A percentile compares a stretch with the other conserved stretches of the same genome.
Conservation (phyloP, 192 early-diverging fungal genomes). For the Gorgonomyces haynaldii region DNA sequence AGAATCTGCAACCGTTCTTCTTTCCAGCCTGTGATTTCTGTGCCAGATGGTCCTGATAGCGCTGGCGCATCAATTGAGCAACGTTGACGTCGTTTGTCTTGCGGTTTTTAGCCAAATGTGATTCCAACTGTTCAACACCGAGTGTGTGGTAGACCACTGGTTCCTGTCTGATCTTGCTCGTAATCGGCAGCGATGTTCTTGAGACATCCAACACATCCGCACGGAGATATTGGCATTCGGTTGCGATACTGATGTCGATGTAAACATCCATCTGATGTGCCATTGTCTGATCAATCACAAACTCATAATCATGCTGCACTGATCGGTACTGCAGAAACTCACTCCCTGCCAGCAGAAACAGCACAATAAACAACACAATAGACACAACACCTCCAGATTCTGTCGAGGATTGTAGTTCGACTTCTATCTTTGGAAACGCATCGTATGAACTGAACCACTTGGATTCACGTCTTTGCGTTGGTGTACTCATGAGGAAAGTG, state of each 20-base stretch:
- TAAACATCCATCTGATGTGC: conserved; percentile 66
- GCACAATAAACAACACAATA: background rate
- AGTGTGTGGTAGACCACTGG: conserved; percentile 2
- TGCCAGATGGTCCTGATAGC: no score
- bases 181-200: conserved; percentile 44
- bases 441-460: no score
- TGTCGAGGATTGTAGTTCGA: background rate
- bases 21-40: no score
- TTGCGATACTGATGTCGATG: conserved; percentile 76
- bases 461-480: no score
- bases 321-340: conserved; percentile 59
- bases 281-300: conserved; percentile 61
- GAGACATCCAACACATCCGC: conserved; percentile 61
- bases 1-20: conserved; percentile 59
- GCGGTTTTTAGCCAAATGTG: no score
- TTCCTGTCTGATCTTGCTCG: conserved; percentile 36
- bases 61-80: no score
- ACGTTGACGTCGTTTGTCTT: no score
- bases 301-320: conserved; percentile 60
- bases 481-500: background rate
- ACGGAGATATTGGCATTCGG: conserved; percentile 60
- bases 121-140: background rate
- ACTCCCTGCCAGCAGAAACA: conserved; percentile 8
- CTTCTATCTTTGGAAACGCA: conserved; percentile 9
- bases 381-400: conserved; percentile 4